Evolutionary conservation across 208 protist genomes (phyloP).

Genomic region (Acanthamoeba culbertsoni): DNA sequence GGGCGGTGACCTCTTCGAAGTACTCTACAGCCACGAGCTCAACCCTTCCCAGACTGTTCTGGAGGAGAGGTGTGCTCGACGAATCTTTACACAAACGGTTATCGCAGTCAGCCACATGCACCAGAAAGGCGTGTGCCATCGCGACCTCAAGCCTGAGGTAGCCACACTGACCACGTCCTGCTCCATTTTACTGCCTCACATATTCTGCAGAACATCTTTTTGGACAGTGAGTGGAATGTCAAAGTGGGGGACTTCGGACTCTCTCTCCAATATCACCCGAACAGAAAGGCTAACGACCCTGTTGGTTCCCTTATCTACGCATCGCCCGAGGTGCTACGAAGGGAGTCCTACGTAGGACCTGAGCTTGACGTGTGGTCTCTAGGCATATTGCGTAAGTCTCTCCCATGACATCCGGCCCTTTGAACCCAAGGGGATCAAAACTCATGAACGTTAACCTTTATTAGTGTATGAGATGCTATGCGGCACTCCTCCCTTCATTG

Average conservation of each 20-base stretch:
- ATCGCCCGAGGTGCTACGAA: neutral
- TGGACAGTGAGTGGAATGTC: slow-evolving; percentile 13
- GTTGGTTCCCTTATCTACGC: slow-evolving; percentile 8
- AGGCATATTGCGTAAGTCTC: neutral
- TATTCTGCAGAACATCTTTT: neutral
- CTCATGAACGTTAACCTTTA: neutral
- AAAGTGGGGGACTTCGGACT: slow-evolving; percentile 25
- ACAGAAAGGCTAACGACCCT: neutral
- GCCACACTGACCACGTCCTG: neutral
- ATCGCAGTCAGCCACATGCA: neutral
- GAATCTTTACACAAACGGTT: neutral
- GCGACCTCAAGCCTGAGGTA: slow-evolving; percentile 1
- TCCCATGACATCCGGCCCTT: neutral
- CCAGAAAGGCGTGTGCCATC: neutral
- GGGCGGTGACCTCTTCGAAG: slow-evolving; percentile 1
- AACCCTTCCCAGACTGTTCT: neutral
- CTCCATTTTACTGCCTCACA: neutral
- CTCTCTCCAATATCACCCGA: neutral
- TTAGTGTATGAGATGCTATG: neutral
- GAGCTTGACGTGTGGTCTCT: neutral
- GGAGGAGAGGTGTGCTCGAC: neutral
- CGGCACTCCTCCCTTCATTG: neutral
- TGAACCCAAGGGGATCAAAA: neutral
- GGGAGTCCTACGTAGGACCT: neutral
- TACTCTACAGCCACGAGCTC: neutral